These are phyloP conservation scores for Phyllachora maydis DNA, from an alignment of 2,329 filamentous ascomycete species.

Conservation along the genomic window DNA sequence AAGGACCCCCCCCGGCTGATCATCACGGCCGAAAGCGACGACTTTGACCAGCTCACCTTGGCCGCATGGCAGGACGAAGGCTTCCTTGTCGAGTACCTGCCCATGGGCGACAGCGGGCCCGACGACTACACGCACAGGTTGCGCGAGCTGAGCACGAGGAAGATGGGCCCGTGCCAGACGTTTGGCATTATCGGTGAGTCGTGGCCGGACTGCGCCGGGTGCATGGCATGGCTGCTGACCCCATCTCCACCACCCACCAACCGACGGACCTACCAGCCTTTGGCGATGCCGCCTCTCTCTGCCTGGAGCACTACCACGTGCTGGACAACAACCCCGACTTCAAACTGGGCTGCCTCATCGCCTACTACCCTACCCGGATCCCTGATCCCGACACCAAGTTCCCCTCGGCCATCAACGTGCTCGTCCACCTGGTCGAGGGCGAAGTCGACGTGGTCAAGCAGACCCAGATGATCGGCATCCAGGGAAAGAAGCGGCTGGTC, in stretches of 20 bases:
- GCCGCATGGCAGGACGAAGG: constrained; percentile 19
- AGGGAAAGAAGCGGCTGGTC: constrained; percentile 17
- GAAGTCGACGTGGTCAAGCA: constrained; percentile 19
- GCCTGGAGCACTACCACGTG: constrained; percentile 21
- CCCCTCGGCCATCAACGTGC: constrained; percentile 15
- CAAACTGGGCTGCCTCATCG: constrained; percentile 19
- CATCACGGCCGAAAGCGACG: constrained; percentile 18
- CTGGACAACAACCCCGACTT: constrained; percentile 21
- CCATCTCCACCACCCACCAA: not conserved
- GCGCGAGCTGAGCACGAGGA: constrained; percentile 10
- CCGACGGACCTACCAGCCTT: constrained; percentile 12
- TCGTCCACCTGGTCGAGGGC: constrained; percentile 18
- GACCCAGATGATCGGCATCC: constrained; percentile 20
- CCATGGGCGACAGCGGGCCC: constrained; percentile 14
- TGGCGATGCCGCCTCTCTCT: constrained; percentile 19
- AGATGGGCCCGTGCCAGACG: constrained; percentile 17
- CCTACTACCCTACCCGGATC: constrained; percentile 21
- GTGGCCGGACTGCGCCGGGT: no score
- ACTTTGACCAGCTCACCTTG: constrained; percentile 17
- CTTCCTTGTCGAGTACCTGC: constrained; percentile 19
- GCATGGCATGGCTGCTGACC: no score
- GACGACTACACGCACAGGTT: constrained; percentile 15
- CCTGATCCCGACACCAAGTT: constrained; percentile 19
- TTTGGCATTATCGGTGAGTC: constrained; percentile 19
- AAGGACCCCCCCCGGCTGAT: constrained; percentile 16